Percentiles rank a stretch among this genome's conserved stretches.
phyloP scores from a whole-genome alignment of 2,329 filamentous ascomycete species.

The Ploettnerulaceae sp. region DNA sequence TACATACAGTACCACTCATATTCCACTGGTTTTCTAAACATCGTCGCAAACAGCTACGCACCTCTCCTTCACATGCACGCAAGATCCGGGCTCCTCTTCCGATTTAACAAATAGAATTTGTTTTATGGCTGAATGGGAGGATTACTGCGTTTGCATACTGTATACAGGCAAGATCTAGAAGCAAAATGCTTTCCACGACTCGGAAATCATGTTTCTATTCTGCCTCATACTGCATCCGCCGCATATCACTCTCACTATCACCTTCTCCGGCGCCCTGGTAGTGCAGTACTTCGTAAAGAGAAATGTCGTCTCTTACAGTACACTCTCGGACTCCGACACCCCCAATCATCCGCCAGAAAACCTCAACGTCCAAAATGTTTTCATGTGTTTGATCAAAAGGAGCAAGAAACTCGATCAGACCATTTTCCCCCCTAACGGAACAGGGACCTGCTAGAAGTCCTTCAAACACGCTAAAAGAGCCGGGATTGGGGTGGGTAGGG shows the following conservation, averaged over 20 bases:
- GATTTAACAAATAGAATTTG: not conserved
- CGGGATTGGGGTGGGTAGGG: conserved; percentile 7
- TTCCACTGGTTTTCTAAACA: too few relatives aligned
- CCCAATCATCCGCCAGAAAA: too few relatives aligned
- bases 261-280: too few relatives aligned
- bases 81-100: not conserved
- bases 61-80: not conserved
- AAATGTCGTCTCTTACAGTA: too few relatives aligned
- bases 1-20: too few relatives aligned
- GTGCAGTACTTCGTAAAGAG: too few relatives aligned
- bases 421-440: conserved; percentile 7
- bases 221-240: too few relatives aligned
- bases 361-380: too few relatives aligned
- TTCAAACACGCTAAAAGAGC: conserved; percentile 23
- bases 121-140: not conserved
- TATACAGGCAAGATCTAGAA: conserved; percentile 6
- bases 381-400: not conserved
- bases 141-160: not conserved
- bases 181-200: not conserved
- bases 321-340: too few relatives aligned
- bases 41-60: not conserved
- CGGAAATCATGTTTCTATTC: too few relatives aligned
- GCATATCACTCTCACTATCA: too few relatives aligned
- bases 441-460: conserved; percentile 12
- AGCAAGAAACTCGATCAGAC: conserved; percentile 19